Conservation (phyloP, 495 filamentous ascomycete species). For the Hyaloscypha bicolor region DNA sequence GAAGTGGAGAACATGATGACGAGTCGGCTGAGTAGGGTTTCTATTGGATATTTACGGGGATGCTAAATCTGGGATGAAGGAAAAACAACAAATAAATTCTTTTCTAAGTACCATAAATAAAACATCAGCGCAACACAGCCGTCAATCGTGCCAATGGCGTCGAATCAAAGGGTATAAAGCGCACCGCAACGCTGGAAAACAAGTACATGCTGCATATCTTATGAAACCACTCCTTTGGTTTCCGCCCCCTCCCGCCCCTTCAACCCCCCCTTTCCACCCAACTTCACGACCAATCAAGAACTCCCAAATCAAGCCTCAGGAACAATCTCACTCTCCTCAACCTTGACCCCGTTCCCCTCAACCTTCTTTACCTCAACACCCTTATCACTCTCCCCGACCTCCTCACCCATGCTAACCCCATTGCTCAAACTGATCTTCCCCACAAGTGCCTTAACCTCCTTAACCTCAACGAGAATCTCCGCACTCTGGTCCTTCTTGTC, state of each 20-base stretch:
- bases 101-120: background rate
- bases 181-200: constrained; percentile 1
- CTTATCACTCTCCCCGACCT: constrained; percentile 24
- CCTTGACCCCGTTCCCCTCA: constrained; percentile 20
- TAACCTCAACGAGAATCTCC: constrained; percentile 17
- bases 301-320: constrained; percentile 8
- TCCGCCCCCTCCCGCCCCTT: background rate
- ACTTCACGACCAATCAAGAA: background rate
- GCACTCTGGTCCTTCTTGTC: constrained; percentile 15
- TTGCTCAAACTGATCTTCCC: background rate
- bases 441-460: constrained; percentile 7
- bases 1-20: too few relatives aligned
- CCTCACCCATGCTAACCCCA: background rate
- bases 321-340: constrained; percentile 22
- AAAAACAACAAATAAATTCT: constrained; percentile 3
- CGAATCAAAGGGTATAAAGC: constrained; percentile 10
- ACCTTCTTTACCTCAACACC: constrained; percentile 18
- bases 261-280: background rate
- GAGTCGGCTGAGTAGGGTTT: too few relatives aligned
- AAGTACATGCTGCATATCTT: background rate
- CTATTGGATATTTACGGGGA: too few relatives aligned
- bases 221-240: too few relatives aligned
- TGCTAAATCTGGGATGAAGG: background rate
- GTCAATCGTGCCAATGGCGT: background rate
- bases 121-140: background rate